Conservation (phyloP, 176 grass and related monocot species). For the Zoysia pacifica region DNA sequence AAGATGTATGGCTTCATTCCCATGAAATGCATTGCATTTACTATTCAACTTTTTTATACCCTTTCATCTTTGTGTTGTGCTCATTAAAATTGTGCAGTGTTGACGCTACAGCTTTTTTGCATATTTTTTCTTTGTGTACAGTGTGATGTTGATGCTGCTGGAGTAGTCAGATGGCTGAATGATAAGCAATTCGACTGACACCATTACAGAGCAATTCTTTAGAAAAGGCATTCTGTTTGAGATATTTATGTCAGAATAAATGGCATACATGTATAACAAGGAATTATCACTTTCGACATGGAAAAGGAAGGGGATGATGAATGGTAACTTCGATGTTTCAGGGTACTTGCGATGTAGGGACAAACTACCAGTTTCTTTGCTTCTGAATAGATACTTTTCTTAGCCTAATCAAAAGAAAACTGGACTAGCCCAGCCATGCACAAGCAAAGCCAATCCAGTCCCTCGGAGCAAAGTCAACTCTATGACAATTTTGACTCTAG, state of each 20-base stretch:
- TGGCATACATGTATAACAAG: neutral
- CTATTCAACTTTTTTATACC: constrained; percentile 40
- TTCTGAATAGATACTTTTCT: constrained; percentile 29
- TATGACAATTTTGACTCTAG: neutral
- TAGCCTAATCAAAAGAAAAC: constrained; percentile 17
- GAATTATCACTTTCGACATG: neutral
- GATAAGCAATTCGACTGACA: constrained; percentile 23
- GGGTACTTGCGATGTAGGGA: neutral
- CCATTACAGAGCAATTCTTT: constrained; percentile 28
- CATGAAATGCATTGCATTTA: constrained; percentile 16
- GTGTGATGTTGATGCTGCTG: constrained; percentile 44
- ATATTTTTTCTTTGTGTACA: constrained; percentile 34
- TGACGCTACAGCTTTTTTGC: constrained; percentile 2
- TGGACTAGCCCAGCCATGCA: neutral
- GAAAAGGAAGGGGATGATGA: neutral
- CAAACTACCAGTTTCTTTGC: neutral
- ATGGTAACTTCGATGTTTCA: neutral
- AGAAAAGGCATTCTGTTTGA: constrained; percentile 1
- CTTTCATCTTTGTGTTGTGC: neutral
- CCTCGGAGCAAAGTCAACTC: constrained; percentile 8
- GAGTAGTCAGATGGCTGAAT: constrained; percentile 36
- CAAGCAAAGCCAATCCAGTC: neutral
- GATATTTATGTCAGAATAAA: constrained; percentile 5
- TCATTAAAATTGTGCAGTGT: constrained; percentile 6
- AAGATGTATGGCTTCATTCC: constrained; percentile 52